Evolutionary conservation across 164 flowering plant genomes (phyloP), one percentile per base, ranked within the genome.

Genomic region (Sedum album): DNA sequence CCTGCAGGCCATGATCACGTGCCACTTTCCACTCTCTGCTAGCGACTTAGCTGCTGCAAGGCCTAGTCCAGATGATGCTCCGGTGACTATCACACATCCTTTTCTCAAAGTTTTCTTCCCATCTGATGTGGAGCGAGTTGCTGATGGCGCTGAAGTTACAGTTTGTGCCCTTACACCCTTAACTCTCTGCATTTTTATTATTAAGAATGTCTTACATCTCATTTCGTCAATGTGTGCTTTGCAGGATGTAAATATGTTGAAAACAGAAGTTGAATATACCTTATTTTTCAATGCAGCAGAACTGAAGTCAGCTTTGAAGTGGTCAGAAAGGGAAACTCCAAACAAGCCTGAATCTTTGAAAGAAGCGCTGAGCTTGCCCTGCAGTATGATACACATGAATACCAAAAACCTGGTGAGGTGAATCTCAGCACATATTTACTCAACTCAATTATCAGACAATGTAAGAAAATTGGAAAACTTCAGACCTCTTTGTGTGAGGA

Each of bases 31-130:
- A 9, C 90, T 79, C 42, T 88, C 94, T 5, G 92, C 91, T n/a
- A 91, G 73, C 20, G 96, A 86, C 74, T 91, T 94, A 8, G 98
- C 93, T 9, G 97, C 81, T 69, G 98, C 98, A 31, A 94, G 81
- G 33, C 98, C 98, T 42, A 94, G 68, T 21, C 98, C 98, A 0
- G 98, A 94, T 23, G 98, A 94, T 55, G 98, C 96, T 39, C 98
- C 97, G 1, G 98, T 94, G 66, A 94, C 69, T 9, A 94, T 55
- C 10, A 83, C 96, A 75, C 68, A 83, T 49, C 98, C 97, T 68
- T 91, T 85, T 72, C 97, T 84, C 9, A 94, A 79, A 7, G 98
- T 94, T 71, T 94, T 94, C 84, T 89, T 91, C 35, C 80, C 90
- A 17, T 82, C 88, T 10, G 82, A 71, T 3, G 87, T 44, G 26